A percentile compares a stretch with the other conserved stretches of the same genome.
Evolutionary conservation across 1,139 yeast genomes (phyloP).

Genomic region (Lodderomyces theae): DNA sequence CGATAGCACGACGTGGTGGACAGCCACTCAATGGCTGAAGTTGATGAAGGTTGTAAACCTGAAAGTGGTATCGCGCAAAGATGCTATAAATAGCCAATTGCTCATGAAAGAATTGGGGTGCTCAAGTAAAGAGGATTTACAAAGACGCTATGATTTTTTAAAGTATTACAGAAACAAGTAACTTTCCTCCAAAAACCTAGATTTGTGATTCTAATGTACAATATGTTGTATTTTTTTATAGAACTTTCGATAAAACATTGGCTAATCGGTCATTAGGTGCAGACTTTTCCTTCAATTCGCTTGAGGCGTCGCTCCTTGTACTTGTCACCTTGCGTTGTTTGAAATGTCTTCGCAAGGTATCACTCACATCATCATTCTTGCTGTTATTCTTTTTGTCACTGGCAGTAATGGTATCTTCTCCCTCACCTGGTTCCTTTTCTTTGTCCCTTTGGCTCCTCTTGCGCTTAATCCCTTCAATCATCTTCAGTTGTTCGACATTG

Average conservation of each 20-base stretch:
- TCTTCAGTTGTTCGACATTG: conserved; percentile 84
- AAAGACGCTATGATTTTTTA: conserved; percentile 25
- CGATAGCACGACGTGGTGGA: conserved; percentile 18
- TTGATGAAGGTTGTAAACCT: conserved; percentile 21
- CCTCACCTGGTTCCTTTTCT: conserved; percentile 17
- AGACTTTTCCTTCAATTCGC: conserved; percentile 43
- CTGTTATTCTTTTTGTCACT: conserved; percentile 15
- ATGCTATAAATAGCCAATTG: conserved; percentile 24
- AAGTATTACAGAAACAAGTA: conserved; percentile 12
- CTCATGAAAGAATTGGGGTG: conserved; percentile 22
- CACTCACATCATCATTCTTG: too few species aligned
- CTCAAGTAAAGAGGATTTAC: conserved; percentile 20
- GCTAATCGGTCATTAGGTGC: conserved; percentile 44
- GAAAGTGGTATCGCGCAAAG: conserved; percentile 18
- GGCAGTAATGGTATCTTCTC: neutral
- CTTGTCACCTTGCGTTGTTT: conserved; percentile 64
- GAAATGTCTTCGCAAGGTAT: conserved; percentile 54
- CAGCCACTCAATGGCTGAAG: conserved; percentile 24
- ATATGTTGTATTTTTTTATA: conserved; percentile 14
- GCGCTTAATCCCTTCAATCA: conserved; percentile 64
- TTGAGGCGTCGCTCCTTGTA: conserved; percentile 61
- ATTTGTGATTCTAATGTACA: too few species aligned
- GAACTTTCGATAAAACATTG: conserved; percentile 42
- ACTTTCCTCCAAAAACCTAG: neutral
- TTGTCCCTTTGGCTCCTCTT: conserved; percentile 39